Conservation (phyloP, 2,329 filamentous ascomycete genomes). For the Phialocephala subalpina region DNA sequence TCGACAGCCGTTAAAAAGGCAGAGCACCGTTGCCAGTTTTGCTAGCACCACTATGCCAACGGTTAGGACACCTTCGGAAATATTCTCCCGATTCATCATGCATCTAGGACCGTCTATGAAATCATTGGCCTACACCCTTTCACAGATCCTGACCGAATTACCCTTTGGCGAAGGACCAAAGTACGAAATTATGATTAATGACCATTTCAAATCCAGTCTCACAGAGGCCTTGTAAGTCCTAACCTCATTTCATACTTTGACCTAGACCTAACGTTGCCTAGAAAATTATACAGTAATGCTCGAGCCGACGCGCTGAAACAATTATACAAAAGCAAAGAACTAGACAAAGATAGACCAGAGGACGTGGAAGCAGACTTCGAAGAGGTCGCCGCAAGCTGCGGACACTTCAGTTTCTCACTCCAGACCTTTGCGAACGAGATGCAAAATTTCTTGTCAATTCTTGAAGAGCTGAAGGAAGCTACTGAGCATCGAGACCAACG, state of each 20-base stretch:
- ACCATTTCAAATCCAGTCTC: slow-evolving; percentile 82
- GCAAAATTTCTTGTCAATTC: slow-evolving; percentile 79
- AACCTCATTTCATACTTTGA: background rate
- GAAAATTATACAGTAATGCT: slow-evolving; percentile 76
- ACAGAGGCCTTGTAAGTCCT: slow-evolving; percentile 70
- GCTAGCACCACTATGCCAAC: slow-evolving; percentile 43
- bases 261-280: slow-evolving; percentile 21
- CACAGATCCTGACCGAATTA: slow-evolving; percentile 86
- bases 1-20: slow-evolving; percentile 26
- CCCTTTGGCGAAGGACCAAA: slow-evolving; percentile 77
- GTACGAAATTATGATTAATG: slow-evolving; percentile 77
- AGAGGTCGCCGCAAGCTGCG: slow-evolving; percentile 96
- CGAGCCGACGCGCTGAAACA: slow-evolving; percentile 78
- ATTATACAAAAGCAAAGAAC: slow-evolving; percentile 82
- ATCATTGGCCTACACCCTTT: slow-evolving; percentile 89
- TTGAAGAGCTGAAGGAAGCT: slow-evolving; percentile 84
- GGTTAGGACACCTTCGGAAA: slow-evolving; percentile 75
- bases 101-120: slow-evolving; percentile 95
- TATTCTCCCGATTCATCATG: slow-evolving; percentile 90
- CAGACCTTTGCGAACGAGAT: slow-evolving; percentile 92
- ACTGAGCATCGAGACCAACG: slow-evolving; percentile 68
- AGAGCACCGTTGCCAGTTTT: slow-evolving; percentile 34
- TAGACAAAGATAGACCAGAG: slow-evolving; percentile 72
- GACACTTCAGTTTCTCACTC: slow-evolving; percentile 93
- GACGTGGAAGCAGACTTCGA: slow-evolving; percentile 92